These are phyloP conservation scores for Rhynchospora breviuscula DNA, from an alignment of 176 grass and related monocot species.

Conservation along the genomic window DNA sequence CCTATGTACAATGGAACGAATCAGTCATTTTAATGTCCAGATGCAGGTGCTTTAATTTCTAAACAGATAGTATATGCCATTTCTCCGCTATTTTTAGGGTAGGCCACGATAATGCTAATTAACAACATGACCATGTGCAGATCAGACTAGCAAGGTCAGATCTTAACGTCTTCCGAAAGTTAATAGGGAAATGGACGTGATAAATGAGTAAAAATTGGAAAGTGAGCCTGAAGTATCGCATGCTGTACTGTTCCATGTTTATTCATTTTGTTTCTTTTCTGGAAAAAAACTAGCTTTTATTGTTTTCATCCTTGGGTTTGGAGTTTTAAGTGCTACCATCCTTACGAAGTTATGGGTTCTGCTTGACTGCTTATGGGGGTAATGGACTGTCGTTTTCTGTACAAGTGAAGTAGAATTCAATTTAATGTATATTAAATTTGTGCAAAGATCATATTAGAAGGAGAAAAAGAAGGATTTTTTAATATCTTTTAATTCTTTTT, in stretches of 20 bases:
- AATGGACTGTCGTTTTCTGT: too few species aligned
- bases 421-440: too few species aligned
- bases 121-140: background rate
- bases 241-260: background rate
- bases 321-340: background rate
- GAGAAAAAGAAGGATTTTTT: too few species aligned
- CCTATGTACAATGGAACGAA: too few species aligned
- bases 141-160: too few species aligned
- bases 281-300: background rate
- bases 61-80: background rate
- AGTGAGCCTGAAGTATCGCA: background rate
- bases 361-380: too few species aligned
- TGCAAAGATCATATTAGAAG: too few species aligned
- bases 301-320: background rate
- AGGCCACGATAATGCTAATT: background rate
- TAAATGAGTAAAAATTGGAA: background rate
- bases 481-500: too few species aligned
- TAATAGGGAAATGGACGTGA: background rate
- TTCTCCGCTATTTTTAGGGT: background rate
- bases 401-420: too few species aligned
- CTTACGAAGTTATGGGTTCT: too few species aligned
- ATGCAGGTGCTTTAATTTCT: background rate
- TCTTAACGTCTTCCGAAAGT: background rate
- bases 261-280: background rate
- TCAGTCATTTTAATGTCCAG: too few species aligned